Evolutionary conservation across 164 flowering plant genomes (phyloP), one percentile per base, ranked within the genome.

Genomic region (Magnolia changhungtana): DNA sequence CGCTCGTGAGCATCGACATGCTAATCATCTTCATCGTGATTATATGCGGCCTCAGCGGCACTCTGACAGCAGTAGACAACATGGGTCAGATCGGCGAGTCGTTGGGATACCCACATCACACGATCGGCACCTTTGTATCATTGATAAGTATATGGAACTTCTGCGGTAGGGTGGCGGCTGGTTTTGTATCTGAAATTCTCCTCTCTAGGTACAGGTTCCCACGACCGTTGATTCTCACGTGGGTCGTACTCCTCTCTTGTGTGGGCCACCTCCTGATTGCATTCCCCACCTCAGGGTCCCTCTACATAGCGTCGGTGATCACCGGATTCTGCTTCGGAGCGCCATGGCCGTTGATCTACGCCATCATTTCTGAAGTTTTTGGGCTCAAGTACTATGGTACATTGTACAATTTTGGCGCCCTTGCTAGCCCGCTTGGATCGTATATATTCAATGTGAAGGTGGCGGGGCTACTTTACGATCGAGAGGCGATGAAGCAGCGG

Each of bases 341-440:
- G 0, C 91, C 86, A 52, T 84, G 87, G 85, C 88, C 91, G 0
- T 11, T 90, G 16, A 76, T 88, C 1, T 89, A 80, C 72, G 85
- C 87, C 50, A 89, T 90, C 49, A 87, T 90, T 4, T 90, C 91
- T 1, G 91, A 90, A 67, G 61, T 89, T 45, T 90, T 90, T 67
- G 94, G 94, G 2, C 87, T 89, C 64, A 90, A 90, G 27, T 86
- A 90, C 77, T 90, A 86, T 82, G 83, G 91, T 8, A 90, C 94
- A 1, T 64, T 90, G 58, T 90, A 82, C 82, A 90, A 88, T 49
- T 86, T 87, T 50, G 94, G 90, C 0, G 63, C 82, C 4, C 83
- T 86, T 72, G 89, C 90, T 0, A 89, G 89, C 77, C 94, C 94
- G 19, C 55, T 90, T 29, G 94, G 94, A 8, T 74, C 84, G 1